Evolutionary conservation across 352 stramenopile species (phyloP).

Genomic region (Pythium brassicae): DNA sequence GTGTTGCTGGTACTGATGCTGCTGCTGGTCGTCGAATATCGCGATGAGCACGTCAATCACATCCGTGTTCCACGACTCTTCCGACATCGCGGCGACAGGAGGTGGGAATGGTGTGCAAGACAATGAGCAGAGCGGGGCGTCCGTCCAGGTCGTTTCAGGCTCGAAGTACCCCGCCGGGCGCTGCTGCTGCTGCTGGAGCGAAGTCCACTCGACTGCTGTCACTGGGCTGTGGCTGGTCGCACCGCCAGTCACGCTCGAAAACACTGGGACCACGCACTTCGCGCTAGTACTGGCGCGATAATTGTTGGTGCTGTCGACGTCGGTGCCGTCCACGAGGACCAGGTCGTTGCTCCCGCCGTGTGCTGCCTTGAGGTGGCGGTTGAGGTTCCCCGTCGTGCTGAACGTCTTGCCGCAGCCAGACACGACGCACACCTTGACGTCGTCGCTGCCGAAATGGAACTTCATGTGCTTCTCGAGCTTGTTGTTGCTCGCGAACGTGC

Average conservation of each 20-base stretch:
- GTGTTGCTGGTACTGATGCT: not conserved
- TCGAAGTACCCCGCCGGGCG: constrained; percentile 1
- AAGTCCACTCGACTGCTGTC: constrained; percentile 5
- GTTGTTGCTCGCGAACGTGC: constrained; percentile 33
- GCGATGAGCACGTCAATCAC: constrained; percentile 7
- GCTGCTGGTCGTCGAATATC: constrained; percentile 7
- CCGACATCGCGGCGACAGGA: not conserved
- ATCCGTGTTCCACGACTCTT: constrained; percentile 8
- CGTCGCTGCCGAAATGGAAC: constrained; percentile 31
- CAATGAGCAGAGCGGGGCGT: not conserved
- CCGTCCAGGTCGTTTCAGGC: constrained; percentile 1
- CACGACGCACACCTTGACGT: constrained; percentile 36
- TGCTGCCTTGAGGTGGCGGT: constrained; percentile 22
- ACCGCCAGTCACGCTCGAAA: not conserved
- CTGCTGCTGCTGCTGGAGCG: not conserved
- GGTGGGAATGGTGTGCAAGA: not conserved
- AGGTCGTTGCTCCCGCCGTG: too few species aligned
- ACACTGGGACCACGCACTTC: constrained; percentile 2
- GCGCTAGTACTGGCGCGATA: too few species aligned
- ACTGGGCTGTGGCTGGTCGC: not conserved
- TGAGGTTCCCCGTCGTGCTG: constrained; percentile 50
- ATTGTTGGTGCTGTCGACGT: too few species aligned
- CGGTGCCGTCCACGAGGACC: too few species aligned
- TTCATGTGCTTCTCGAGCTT: constrained; percentile 53
- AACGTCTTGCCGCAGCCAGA: constrained; percentile 40